Evolutionary conservation across 352 stramenopile genomes (phyloP), one percentile per base, ranked within the genome.

Genomic region (Nothophytophthora sp.): DNA sequence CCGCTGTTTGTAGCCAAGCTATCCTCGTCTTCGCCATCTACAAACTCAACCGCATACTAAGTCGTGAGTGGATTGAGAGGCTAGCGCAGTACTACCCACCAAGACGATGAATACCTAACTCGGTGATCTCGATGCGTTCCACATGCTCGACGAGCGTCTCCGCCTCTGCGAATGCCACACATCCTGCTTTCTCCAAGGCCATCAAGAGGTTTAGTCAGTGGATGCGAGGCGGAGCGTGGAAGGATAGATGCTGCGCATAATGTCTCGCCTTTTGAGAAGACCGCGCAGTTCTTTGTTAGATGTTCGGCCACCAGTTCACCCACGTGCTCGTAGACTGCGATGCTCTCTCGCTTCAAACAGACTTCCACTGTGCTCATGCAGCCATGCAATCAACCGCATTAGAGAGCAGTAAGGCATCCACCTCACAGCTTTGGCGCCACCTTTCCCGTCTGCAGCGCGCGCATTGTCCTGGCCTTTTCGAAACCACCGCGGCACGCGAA

Each of bases 301-400:
- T 49, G 75, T 50, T 60, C 34, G 2, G 40, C 51, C 13, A 61
- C 63, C 12, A 44, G 50, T 24, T 34, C 47, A 9, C 44, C 55
- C 16, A 88, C 47, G 39, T 71, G 48, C 16, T 60, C 48, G 18
- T 66, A 85, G 15, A 60, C 61, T 4, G 56, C 76, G 29, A 70
- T 58, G 50, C 77, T 90, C 36, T 80, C 65, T n/a, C 59, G 47
- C 37, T 68, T 71, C 20, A 90, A 28, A 30, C 59, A 66, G 20
- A 83, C 73, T 51, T 90, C 80, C 39, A 90, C 80, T 90, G 48
- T 13, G 9, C 11, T 38, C 19, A 44, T 22, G 51, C 12, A 23
- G 10, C 4, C 13, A 16, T 13, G 13, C 32, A 36, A 32, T 11
- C 23, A 47, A 45, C 19, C 6, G 20, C 24, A 44, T 15, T 25